A percentile compares a stretch with the other conserved stretches of the same genome.
These are phyloP conservation scores for Metschnikowia lochheadii DNA, from an alignment of 805 yeast genomes.

Conservation along the genomic window DNA sequence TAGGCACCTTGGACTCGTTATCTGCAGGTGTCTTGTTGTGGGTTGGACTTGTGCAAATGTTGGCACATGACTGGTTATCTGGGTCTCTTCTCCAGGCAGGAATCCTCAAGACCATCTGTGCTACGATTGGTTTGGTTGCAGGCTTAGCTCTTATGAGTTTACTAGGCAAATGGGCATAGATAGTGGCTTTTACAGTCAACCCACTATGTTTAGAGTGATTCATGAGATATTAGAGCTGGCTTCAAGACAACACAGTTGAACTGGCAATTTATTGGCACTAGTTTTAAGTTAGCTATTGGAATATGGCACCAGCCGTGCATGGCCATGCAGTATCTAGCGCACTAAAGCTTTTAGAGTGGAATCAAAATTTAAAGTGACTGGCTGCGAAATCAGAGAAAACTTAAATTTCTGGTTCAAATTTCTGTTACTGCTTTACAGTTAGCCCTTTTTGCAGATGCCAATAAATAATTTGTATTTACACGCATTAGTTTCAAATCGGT, in stretches of 20 bases:
- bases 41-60: constrained; percentile 31
- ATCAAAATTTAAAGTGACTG: too few species aligned
- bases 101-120: constrained; percentile 11
- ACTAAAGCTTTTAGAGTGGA: too few species aligned
- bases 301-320: too few species aligned
- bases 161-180: constrained; percentile 32
- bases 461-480: constrained; percentile 5
- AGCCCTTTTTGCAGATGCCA: too few species aligned
- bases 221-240: too few species aligned
- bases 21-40: constrained; percentile 32
- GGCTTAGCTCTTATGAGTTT: constrained; percentile 29
- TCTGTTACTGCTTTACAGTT: too few species aligned
- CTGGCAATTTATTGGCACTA: background rate
- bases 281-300: background rate
- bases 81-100: constrained; percentile 20
- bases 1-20: constrained; percentile 31
- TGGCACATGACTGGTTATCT: constrained; percentile 28
- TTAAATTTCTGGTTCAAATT: too few species aligned
- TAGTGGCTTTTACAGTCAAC: background rate
- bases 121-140: constrained; percentile 17
- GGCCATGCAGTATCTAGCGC: too few species aligned
- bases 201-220: too few species aligned
- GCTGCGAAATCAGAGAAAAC: background rate
- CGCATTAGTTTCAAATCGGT: constrained; percentile 11
- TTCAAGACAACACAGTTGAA: too few species aligned